Evolutionary conservation across 164 flowering plant species (phyloP), one percentile per base, ranked within the genome.

Genomic region (Vitis riparia): DNA sequence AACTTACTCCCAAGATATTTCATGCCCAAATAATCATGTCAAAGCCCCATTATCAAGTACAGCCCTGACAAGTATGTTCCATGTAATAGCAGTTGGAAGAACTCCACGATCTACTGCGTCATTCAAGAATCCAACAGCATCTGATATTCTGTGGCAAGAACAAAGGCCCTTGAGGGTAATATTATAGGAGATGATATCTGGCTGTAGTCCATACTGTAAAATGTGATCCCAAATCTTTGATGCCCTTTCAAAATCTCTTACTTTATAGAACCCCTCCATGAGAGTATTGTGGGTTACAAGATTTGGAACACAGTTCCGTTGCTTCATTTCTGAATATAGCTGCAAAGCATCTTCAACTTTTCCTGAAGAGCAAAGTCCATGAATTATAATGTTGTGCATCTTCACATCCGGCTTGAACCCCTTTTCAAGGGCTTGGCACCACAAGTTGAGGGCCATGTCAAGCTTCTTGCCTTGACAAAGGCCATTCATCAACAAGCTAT

Each of bases 141-240:
- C 89, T 47, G 84, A 74, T 51, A 89, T 47, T 71, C 77, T 86
- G 56, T 76, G 63, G 70, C 85, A 88, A 55, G 91, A 86, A 82
- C 94, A 92, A 71, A 92, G 87, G 23, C 98, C 99, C 70, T 90
- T 85, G n/a, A 94, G 75, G 69, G 83, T 75, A 57, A 91, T 90
- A 73, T 94, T 94, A 74, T 91, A 94, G 12, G 99, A 89, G 58
- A 92, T 72, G 14, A 94, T 85, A 86, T 91, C 97, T 7, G 91
- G 95, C 72, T 68, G 73, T 15, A 89, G 75, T 61, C 94, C 92
- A 61, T 77, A 30, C 69, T 77, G 68, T 30, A 76, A 71, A 62
- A 91, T 91, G 75, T 76, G 80, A 29, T 73, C 75, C 99, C 98
- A 92, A 71, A 90, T 82, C 19, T 74, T 81, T 51, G 73, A 79